These are phyloP conservation scores for Thelonectria blattea DNA, from an alignment of 2,329 filamentous ascomycete genomes.

Conservation along the genomic window DNA sequence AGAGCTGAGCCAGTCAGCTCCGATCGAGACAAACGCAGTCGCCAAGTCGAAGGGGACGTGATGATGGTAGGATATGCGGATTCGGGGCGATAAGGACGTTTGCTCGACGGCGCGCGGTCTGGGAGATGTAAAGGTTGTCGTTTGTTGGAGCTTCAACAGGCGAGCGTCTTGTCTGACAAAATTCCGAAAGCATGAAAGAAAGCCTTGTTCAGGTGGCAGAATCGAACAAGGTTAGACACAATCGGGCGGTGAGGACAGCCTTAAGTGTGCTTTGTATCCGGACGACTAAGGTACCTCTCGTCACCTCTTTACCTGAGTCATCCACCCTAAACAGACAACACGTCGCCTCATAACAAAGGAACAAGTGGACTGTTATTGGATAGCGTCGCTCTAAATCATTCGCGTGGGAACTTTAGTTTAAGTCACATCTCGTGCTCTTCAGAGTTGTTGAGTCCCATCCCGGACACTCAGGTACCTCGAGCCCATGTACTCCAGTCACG, in stretches of 20 bases:
- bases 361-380: too few species aligned
- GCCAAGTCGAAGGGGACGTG: constrained; percentile 8
- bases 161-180: constrained; percentile 15
- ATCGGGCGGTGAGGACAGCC: not conserved
- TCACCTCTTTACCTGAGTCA: too few species aligned
- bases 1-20: constrained; percentile 21
- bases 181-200: constrained; percentile 18
- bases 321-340: too few species aligned
- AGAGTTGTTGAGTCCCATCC: too few species aligned
- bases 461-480: too few species aligned
- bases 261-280: not conserved
- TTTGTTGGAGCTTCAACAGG: constrained; percentile 14
- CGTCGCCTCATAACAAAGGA: too few species aligned
- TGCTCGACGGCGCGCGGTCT: not conserved
- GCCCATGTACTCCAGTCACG: not conserved
- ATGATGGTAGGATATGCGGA: not conserved
- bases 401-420: too few species aligned
- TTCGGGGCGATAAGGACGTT: not conserved
- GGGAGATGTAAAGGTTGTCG: constrained; percentile 1
- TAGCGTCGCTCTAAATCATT: too few species aligned
- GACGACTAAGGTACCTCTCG: too few species aligned
- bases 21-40: constrained; percentile 10
- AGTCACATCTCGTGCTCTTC: too few species aligned
- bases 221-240: constrained; percentile 13
- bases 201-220: constrained; percentile 17